Evolutionary conservation across 768 basidiomycete species (phyloP), one percentile per base, ranked within the genome.

Genomic region (Kwoniella botswanensis): DNA sequence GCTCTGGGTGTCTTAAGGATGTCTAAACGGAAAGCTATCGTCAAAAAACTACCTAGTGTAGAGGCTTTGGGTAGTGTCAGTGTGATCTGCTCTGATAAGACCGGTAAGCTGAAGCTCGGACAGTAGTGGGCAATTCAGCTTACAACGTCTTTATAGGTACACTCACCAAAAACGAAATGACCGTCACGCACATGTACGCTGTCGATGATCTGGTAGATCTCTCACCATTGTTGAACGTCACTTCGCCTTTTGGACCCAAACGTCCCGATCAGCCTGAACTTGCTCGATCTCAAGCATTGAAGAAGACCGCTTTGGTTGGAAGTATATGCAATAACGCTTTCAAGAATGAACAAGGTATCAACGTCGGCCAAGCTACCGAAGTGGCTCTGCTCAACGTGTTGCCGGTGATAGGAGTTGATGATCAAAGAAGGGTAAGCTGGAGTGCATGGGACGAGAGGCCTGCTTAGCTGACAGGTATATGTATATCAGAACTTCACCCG

Each of bases 71-170:
- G 95, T 2, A 93, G 92, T 2, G 93, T 98, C 13, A 94, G 92
- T n/a, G 95, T 98, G 10, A 95, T 98, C 72, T 98, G 95, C 79
- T 94, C 94, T 3, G 95, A 98, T 84, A 98, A 98, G 84, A 98
- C 96, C 56, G 94, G 93, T 90, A 74, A 62, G 87, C 74, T 13
- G 21, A 21, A 21, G 5, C 43, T 7, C 43, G 43, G n/a, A n/a
- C n/a, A n/a, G n/a, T n/a, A n/a, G n/a, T n/a, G n/a, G n/a, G n/a
- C n/a, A n/a, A n/a, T n/a, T n/a, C n/a, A n/a, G n/a, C n/a, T n/a
- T n/a, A n/a, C n/a, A n/a, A n/a, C n/a, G n/a, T n/a, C n/a, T n/a
- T n/a, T n/a, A n/a, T n/a, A n/a, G 93, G 94, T 21, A 98, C 95
- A 0, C 84, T 98, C 71, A 98, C 95, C 1, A 94, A 90, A 83